phyloP scores from a whole-genome alignment of 2,329 filamentous ascomycete genomes.

The Ramularia collo-cygni region DNA sequence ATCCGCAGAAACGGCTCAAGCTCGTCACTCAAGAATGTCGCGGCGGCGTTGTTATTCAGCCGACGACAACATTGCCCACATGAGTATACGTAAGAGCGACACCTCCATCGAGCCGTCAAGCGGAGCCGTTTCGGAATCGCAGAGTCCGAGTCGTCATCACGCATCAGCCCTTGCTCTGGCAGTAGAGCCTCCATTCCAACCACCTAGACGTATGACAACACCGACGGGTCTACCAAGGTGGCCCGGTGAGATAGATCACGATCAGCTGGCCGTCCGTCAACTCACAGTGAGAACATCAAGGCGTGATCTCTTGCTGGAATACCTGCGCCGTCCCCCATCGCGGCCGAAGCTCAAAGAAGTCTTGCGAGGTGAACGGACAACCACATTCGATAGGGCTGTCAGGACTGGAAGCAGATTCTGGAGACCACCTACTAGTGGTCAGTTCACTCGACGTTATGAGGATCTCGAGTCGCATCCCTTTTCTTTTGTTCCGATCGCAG shows the following conservation, averaged over 20 bases:
- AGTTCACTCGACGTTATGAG: conserved; percentile 19
- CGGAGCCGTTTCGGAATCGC: background rate
- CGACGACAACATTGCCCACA: conserved; percentile 16
- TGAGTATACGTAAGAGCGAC: conserved; percentile 4
- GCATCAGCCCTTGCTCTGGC: conserved; percentile 3
- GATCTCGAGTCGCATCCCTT: conserved; percentile 23
- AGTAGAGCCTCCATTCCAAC: conserved; percentile 17
- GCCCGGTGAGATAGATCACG: conserved; percentile 13
- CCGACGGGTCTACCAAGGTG: conserved; percentile 26
- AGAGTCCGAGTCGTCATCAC: conserved; percentile 1
- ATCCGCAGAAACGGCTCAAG: conserved; percentile 4
- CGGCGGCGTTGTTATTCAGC: conserved; percentile 18
- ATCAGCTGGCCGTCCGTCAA: conserved; percentile 1
- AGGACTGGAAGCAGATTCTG: conserved; percentile 13
- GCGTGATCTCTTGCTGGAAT: background rate
- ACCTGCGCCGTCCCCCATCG: background rate
- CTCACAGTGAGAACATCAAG: background rate
- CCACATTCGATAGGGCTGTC: background rate
- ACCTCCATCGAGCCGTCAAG: conserved; percentile 2
- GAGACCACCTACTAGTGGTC: conserved; percentile 29
- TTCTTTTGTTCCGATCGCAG: conserved; percentile 7
- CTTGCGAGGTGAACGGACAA: background rate
- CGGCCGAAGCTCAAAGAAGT: background rate
- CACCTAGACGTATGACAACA: conserved; percentile 22
- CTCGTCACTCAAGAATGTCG: background rate